Evolutionary conservation across 768 basidiomycete species (phyloP), one percentile per base, ranked within the genome.

Genomic region (Sarcomyxa edulis): DNA sequence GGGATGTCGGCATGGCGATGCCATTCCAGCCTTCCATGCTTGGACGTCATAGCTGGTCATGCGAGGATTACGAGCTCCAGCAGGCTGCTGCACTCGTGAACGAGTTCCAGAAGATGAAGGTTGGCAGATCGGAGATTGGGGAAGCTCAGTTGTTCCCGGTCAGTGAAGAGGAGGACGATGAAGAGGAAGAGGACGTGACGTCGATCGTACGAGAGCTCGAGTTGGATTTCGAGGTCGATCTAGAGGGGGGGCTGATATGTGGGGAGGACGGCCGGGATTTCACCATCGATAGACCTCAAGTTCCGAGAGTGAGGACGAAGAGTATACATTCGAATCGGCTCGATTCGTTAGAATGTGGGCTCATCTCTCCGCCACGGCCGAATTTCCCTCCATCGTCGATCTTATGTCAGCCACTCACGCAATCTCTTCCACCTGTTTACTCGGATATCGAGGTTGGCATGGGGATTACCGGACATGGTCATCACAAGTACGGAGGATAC

Each of bases 11-110:
- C 1, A 64, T 84, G 37, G 67, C 72, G 8, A 62, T 60, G 31
- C 79, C 81, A 0, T 56, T 65, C 44, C 61, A 51, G 16, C 69
- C 70, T 40, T 81, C 78, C 11, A 72, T 71, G 1, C 66, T 84
- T 16, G 66, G 66, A 4, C 51, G 50, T 38, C 52, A 53, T 35
- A 52, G 51, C 20, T 69, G 71, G 64, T 53, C 59, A 20, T 54
- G 56, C 2, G 62, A 65, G n/a, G 66, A 67, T n/a, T 55, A 48
- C 25, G 62, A 56, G 18, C 51, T 48, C 28, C 42, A 43, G 20
- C 24, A 25, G 37, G 43, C 39, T 10, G 37, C 37, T 11, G 35
- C 31, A 12, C 34, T 40, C 12, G 28, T 40, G 43, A 35, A 41
- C 6, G 32, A 28, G 9, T 26, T 40, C 6, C 35, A 32, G 22